Evolutionary conservation across 495 filamentous ascomycete species (phyloP), one percentile per base, ranked within the genome.

Genomic region (Massariosphaeria phaeospora): DNA sequence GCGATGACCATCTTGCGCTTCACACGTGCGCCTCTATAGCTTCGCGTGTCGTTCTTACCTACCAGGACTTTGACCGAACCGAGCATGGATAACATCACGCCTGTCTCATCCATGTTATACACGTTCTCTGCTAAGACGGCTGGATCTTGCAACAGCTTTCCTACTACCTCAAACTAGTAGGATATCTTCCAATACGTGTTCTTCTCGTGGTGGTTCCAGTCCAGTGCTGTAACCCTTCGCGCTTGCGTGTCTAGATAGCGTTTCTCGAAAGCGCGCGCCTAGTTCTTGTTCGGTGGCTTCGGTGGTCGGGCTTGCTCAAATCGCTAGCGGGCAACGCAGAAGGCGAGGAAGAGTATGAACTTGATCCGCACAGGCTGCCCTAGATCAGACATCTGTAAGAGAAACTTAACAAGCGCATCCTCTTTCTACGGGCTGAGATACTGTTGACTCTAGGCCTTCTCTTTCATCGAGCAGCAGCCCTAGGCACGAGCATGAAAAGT

Each of bases 21-120:
- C 4, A 52, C 39, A 36, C 48, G 34, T 15, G 55, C 48, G 21
- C 55, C 55, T 64, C 65, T 64, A 64, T 69, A 69, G 12, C 59
- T 46, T 62, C 57, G 64, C 44, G 9, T 7, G 54, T 71, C 63
- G 30, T 70, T 40, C 55, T 63, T 72, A 63, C 58, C 20, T 63
- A 71, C 49, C 29, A 72, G 64, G 56, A 71, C 61, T 43, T 72
- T 72, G 15, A 72, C 42, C 48, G 67, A 70, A 45, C 65, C 52
- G 7, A 64, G 70, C 57, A 69, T 68, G 25, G 41, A 66, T 35
- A 73, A 55, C 48, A 70, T 70, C 64, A 59, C 55, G 27, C 40
- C 46, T 15, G 46, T 49, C 46, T 49, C 25, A 18, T 49, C 55
- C 36, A 55, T 55, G 39, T 55, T 55, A 42, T 59, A 59, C n/a